A percentile compares a stretch with the other conserved stretches of the same genome.
phyloP scores from a whole-genome alignment of 352 stramenopile species.

The Pythium grandisporangium region DNA sequence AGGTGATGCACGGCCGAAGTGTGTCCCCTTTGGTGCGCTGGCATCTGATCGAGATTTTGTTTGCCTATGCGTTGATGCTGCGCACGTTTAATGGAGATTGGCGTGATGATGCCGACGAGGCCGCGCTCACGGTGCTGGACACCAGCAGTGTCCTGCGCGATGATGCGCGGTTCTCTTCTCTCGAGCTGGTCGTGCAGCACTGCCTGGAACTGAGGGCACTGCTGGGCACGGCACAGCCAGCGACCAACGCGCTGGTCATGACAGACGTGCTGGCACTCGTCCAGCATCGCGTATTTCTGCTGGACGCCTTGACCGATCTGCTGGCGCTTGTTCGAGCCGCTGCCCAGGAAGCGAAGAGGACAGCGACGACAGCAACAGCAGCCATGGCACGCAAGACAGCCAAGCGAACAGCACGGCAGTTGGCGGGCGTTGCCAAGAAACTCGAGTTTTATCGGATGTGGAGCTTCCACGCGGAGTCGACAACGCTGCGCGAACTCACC shows the following conservation, averaged over 20 bases:
- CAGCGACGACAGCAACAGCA: no score
- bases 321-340: conserved; percentile 21
- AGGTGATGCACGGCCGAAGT: conserved; percentile 19
- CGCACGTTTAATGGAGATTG: conserved; percentile 76
- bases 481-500: no score
- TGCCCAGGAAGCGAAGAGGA: conserved; percentile 1
- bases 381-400: no score
- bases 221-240: conserved; percentile 1
- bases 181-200: conserved; percentile 32
- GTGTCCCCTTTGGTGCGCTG: conserved; percentile 37
- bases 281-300: conserved; percentile 30
- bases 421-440: background rate
- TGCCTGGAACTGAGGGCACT: conserved; percentile 8
- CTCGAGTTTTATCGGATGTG: conserved; percentile 1
- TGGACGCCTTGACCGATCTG: conserved; percentile 57
- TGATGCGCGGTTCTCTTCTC: conserved; percentile 32
- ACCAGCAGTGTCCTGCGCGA: conserved; percentile 34
- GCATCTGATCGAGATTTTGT: conserved; percentile 61
- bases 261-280: conserved; percentile 34
- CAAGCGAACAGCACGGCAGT: no score
- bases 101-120: conserved; percentile 40
- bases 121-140: conserved; percentile 30
- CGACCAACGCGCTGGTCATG: conserved; percentile 24
- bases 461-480: background rate
- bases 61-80: conserved; percentile 61